These are phyloP conservation scores for Maudiozyma humilis DNA, from an alignment of 1,139 yeast species.

Conservation along the genomic window DNA sequence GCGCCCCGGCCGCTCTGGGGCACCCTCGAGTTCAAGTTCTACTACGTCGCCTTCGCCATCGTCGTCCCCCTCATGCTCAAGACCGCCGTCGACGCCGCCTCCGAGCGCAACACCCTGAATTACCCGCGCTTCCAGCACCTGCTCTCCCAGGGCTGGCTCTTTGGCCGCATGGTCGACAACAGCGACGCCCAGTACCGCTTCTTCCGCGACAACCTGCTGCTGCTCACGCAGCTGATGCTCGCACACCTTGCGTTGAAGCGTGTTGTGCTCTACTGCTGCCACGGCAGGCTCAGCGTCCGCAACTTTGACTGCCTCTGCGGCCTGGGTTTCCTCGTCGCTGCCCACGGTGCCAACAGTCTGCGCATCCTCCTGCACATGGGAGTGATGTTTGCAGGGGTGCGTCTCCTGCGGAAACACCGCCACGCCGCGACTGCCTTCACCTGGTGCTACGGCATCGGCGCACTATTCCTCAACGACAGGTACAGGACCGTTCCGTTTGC, in stretches of 20 bases:
- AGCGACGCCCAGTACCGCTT: slow-evolving; percentile 85
- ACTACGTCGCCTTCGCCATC: slow-evolving; percentile 51
- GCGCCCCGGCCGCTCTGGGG: slow-evolving; percentile 61
- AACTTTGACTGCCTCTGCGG: slow-evolving; percentile 70
- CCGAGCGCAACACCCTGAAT: slow-evolving; percentile 61
- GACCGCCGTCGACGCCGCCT: slow-evolving; percentile 76
- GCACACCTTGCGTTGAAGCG: slow-evolving; percentile 49
- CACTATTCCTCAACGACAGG: slow-evolving; percentile 70
- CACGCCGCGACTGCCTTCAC: slow-evolving; percentile 36
- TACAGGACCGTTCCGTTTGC: slow-evolving; percentile 50
- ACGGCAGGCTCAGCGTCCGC: slow-evolving; percentile 35
- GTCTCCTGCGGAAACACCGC: slow-evolving; percentile 29
- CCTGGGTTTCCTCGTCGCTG: slow-evolving; percentile 53
- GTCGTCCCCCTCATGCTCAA: slow-evolving; percentile 77
- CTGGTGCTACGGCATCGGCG: slow-evolving; percentile 72
- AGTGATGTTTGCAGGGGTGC: slow-evolving; percentile 49
- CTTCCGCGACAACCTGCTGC: slow-evolving; percentile 69
- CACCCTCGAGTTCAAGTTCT: slow-evolving; percentile 64
- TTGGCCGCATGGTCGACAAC: slow-evolving; percentile 77
- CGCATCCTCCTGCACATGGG: slow-evolving; percentile 52
- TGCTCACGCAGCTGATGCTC: slow-evolving; percentile 46
- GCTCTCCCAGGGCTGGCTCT: slow-evolving; percentile 66
- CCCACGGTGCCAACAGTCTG: slow-evolving; percentile 71
- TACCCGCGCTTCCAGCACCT: slow-evolving; percentile 54
- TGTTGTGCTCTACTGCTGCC: slow-evolving; percentile 18